Base-by-base conservation (phyloP, 2,329 filamentous ascomycete species). In the Xylariaceae sp. region DNA sequence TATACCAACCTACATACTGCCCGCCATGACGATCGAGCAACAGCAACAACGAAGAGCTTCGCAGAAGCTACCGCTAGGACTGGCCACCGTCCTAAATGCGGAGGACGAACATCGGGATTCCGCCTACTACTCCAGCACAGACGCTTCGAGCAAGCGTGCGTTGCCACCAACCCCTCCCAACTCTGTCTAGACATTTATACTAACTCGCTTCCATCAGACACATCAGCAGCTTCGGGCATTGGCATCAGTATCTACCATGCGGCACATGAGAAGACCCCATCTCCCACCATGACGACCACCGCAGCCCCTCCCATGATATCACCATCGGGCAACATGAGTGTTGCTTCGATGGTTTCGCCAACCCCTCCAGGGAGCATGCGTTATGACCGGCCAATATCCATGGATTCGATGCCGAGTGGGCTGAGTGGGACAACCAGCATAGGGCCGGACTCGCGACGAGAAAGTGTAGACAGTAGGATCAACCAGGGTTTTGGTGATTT, bases 391-490 rank as follows among this genome's bases (percentile, higher is more conserved):
- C 72, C 70, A 3, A 67, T 71, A 56, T 76, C 74, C 2, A 59
- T 75, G 7, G 74, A 76, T 31, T 73, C 73, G 31, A 66, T 62
- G 6, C 67, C 68, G 7, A 69, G 67, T 60, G 66, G 65, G 19
- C 62, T 73, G 47, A 60, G 60, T 71, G 55, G 70, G 66, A 62
- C 64, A 42, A 60, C 64, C 26, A 71, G 71, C 32, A 69, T 71
- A 47, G 69, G 73, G 30, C 66, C 72, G 1, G 78, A 85, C 47
- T 83, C 85, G 47, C 80, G 87, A 55, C 81, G 88, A 50, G 88
- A 89, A 71, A 91, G 88, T 64, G 86, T 91, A 3, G 88, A 91
- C 70, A 90, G 87, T 70, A 81, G 87, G 59, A 85, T 91, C 68
- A 88, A 89, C 65, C 82, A 84, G 60, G 80, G 80, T 44, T 85